Evolutionary conservation across 2,329 filamentous ascomycete genomes (phyloP).

Genomic region (Hirsutella thompsonii): DNA sequence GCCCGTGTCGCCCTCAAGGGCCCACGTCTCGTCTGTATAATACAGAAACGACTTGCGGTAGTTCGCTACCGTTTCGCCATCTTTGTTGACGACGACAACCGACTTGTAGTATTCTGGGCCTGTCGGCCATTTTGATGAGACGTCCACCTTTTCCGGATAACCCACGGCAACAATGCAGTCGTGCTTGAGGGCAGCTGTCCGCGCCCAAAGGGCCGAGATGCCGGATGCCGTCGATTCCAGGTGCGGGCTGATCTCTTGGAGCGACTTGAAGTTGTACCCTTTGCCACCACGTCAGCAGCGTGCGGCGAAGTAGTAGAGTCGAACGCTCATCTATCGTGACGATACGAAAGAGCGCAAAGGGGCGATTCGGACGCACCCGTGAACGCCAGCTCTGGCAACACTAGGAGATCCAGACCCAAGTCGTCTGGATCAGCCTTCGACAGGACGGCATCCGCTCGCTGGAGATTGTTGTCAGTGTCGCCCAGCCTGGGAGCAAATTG

Average conservation of each 20-base stretch:
- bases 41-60: slow-evolving; percentile 50
- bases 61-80: slow-evolving; percentile 48
- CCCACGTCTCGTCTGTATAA: slow-evolving; percentile 49
- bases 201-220: slow-evolving; percentile 59
- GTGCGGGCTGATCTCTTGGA: slow-evolving; percentile 53
- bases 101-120: slow-evolving; percentile 43
- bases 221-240: slow-evolving; percentile 56
- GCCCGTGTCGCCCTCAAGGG: slow-evolving; percentile 36
- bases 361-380: slow-evolving; percentile 34
- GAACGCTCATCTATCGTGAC: no score
- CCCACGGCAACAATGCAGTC: slow-evolving; percentile 58
- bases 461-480: slow-evolving; percentile 57
- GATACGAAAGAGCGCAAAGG: no score
- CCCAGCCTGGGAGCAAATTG: slow-evolving; percentile 64
- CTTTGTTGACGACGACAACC: slow-evolving; percentile 37
- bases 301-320: background rate
- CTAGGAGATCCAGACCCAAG: slow-evolving; percentile 61
- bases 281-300: background rate
- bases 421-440: slow-evolving; percentile 33
- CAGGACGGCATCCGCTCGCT: slow-evolving; percentile 52
- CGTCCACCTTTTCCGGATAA: slow-evolving; percentile 58
- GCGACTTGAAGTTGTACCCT: slow-evolving; percentile 68
- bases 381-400: slow-evolving; percentile 68
- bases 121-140: slow-evolving; percentile 34
- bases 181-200: slow-evolving; percentile 50